Evolutionary conservation across 2,329 filamentous ascomycete genomes (phyloP), one percentile per base, ranked within the genome.

Genomic region (Ascochyta pisi): DNA sequence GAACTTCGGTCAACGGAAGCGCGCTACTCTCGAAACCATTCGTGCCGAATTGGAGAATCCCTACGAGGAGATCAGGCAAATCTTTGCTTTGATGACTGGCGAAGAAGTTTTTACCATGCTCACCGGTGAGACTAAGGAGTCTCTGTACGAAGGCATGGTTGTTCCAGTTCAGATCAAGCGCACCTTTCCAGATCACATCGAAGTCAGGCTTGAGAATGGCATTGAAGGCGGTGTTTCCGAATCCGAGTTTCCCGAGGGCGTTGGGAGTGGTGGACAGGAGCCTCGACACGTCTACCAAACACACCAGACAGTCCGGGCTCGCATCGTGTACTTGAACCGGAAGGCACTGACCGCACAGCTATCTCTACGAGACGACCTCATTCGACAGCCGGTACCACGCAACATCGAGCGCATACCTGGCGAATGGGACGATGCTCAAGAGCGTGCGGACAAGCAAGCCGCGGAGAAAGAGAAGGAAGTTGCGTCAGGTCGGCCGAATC

Each of bases 21-120:
- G 95, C 54, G 94, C 94, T 1, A 99, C 95, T 1, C 83, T 99
- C 12, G 95, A 99, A 76, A 96, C 92, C 0, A 99, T 99, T 70
- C 90, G 95, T 60, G 93, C 92, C 15, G 95, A 99, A 76, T 81
- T 99, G 46, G 90, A 95, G 68, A 88, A 89, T 19, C 93, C 95
- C 0, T 99, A 96, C 73, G 95, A 99, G 77, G 95, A 99, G 75
- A 83, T 99, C 52, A 87, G 95, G 41, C 89, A 91, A 66, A 87
- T 88, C 61, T 97, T 96, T 71, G 83, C 85, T 40, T 78, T 84
- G 46, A 80, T 96, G 37, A 81, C 81, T 24, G 82, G 87, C 0
- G 88, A 93, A 22, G 91, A 96, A 64, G 86, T 96, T 57, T 99
- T 98, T 76, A 95, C 92, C 35, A 97, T 97, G 89, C 87, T 98